A percentile compares a stretch with the other conserved stretches of the same genome.
Conservation (phyloP, 371 early-diverging fungal genomes). For the Cokeromyces recurvatus region DNA sequence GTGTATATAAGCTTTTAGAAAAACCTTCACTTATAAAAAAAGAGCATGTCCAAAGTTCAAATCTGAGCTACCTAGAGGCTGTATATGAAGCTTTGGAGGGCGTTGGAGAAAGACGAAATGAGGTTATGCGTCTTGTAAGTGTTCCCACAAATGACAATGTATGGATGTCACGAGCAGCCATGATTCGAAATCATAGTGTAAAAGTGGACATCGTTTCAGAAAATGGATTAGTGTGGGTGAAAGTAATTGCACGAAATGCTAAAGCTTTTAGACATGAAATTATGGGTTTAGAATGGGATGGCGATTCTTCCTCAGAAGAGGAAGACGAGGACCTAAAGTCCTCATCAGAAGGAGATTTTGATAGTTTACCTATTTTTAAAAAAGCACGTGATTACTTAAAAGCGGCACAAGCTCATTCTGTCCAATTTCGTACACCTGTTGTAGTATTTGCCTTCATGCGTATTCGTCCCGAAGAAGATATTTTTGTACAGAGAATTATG, state of each 20-base stretch:
- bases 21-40: slow-evolving; percentile 27
- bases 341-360: slow-evolving; percentile 15
- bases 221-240: slow-evolving; percentile 49
- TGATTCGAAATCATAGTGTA: slow-evolving; percentile 22
- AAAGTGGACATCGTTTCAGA: slow-evolving; percentile 52
- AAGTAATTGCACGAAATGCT: slow-evolving; percentile 49
- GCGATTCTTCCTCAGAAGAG: slow-evolving; percentile 1
- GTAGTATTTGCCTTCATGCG: slow-evolving; percentile 59
- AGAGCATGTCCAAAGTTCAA: slow-evolving; percentile 39
- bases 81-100: slow-evolving; percentile 33
- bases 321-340: slow-evolving; percentile 2
- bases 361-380: slow-evolving; percentile 43
- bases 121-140: slow-evolving; percentile 29
- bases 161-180: slow-evolving; percentile 29
- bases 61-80: slow-evolving; percentile 39
- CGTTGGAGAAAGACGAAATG: slow-evolving; percentile 12
- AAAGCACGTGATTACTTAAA: slow-evolving; percentile 41
- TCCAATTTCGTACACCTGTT: slow-evolving; percentile 46
- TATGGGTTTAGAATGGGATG: slow-evolving; percentile 37
- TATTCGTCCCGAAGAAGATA: slow-evolving; percentile 24
- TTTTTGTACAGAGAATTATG: slow-evolving; percentile 34
- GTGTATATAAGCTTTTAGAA: slow-evolving; percentile 31
- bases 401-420: slow-evolving; percentile 44
- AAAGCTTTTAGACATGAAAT: slow-evolving; percentile 48
- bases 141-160: slow-evolving; percentile 14